Evolutionary conservation across 306 rosid species (phyloP).

Genomic region (Bauhinia variegata): DNA sequence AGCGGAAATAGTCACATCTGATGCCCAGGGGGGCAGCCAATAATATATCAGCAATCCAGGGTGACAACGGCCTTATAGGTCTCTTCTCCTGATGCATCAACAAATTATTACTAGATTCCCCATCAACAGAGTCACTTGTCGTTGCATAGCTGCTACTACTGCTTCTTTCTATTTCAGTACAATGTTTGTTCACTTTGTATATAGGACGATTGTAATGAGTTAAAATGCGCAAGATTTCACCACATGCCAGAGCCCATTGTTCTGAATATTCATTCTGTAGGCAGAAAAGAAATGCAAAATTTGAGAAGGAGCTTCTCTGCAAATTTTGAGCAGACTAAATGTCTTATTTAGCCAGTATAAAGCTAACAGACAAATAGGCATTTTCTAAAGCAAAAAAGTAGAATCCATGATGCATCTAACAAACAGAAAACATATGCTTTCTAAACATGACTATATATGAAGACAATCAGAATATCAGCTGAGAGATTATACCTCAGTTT

Average conservation of each 20-base stretch:
- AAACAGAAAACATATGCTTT: conserved; percentile 7
- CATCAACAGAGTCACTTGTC: conserved; percentile 62
- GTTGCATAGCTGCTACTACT: conserved; percentile 82
- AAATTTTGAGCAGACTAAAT: conserved; percentile 8
- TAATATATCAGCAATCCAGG: conserved; percentile 94
- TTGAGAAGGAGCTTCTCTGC: conserved; percentile 5
- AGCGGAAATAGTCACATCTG: conserved; percentile 94
- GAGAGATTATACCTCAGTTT: conserved; percentile 66
- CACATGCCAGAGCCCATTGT: conserved; percentile 98
- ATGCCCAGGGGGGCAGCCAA: conserved; percentile 91
- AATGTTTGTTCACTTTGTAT: conserved; percentile 68
- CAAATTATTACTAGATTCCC: conserved; percentile 54
- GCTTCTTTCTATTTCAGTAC: conserved; percentile 79
- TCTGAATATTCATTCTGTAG: conserved; percentile 88
- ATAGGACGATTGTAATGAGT: conserved; percentile 98
- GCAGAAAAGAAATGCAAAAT: conserved; percentile 25
- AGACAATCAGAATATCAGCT: conserved; percentile 25
- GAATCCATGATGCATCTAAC: conserved; percentile 13
- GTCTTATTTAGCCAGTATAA: conserved; percentile 10
- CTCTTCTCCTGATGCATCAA: conserved; percentile 74
- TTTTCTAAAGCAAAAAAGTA: conserved; percentile 6
- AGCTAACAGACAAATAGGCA: not conserved
- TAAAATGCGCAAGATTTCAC: conserved; percentile 89
- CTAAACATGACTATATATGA: conserved; percentile 13
- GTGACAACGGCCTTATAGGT: conserved; percentile 87